Conservation (phyloP, 495 filamentous ascomycete genomes). For the Xylaria acuta region DNA sequence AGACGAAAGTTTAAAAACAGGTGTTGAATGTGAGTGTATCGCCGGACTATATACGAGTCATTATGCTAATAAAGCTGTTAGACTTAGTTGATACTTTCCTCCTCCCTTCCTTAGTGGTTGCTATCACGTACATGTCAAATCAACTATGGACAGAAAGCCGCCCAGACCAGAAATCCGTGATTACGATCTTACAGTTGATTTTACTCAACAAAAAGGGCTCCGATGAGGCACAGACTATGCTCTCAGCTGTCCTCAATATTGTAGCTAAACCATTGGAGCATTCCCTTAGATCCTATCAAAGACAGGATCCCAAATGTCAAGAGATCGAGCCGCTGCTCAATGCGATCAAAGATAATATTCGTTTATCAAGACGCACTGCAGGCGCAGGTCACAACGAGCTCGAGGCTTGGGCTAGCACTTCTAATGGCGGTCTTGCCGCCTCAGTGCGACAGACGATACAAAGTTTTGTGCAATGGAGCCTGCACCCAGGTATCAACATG, state of each 20-base stretch:
- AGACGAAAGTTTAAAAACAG: constrained; percentile 82
- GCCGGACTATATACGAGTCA: neutral
- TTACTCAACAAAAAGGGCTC: constrained; percentile 78
- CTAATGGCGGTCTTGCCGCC: constrained; percentile 65
- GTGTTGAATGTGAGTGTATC: constrained; percentile 76
- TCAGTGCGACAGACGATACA: constrained; percentile 71
- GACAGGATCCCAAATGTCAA: constrained; percentile 68
- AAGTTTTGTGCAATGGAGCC: constrained; percentile 73
- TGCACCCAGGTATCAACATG: constrained; percentile 66
- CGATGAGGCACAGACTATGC: constrained; percentile 79
- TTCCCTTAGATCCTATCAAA: constrained; percentile 73
- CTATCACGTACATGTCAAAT: constrained; percentile 78
- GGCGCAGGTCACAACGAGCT: constrained; percentile 74
- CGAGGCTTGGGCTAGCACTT: constrained; percentile 71
- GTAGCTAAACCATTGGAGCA: constrained; percentile 78
- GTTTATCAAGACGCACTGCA: constrained; percentile 67
- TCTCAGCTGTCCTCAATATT: constrained; percentile 82
- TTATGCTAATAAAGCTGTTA: constrained; percentile 40
- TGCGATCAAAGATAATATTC: constrained; percentile 70
- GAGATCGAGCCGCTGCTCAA: constrained; percentile 76
- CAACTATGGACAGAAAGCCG: constrained; percentile 72
- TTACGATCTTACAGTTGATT: constrained; percentile 79
- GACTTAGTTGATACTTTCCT: constrained; percentile 89
- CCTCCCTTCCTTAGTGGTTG: constrained; percentile 83
- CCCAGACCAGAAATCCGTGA: constrained; percentile 58